Conservation (phyloP, 163 green algal species). For the Chlorella variabilis region DNA sequence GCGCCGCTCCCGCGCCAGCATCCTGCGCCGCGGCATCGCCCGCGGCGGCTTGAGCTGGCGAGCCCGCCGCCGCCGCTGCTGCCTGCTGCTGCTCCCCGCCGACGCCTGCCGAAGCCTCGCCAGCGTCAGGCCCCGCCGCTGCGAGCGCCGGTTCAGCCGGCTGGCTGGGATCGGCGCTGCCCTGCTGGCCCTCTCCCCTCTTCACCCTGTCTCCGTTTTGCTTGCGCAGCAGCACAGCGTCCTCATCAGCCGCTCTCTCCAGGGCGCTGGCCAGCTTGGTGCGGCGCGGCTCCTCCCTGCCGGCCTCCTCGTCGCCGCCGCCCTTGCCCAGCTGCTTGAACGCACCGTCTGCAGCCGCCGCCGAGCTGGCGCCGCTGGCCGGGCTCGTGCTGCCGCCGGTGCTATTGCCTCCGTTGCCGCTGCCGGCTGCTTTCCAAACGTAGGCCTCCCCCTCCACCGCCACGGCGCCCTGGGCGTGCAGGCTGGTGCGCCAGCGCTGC, state of each 20-base stretch:
- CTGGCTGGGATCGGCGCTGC: too few relatives aligned
- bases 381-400: not conserved
- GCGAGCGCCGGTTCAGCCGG: too few relatives aligned
- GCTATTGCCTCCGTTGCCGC: slow-evolving; percentile 6
- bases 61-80: not conserved
- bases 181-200: not conserved
- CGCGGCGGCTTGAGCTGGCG: not conserved
- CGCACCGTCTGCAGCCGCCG: not conserved
- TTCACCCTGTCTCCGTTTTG: not conserved
- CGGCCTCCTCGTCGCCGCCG: not conserved
- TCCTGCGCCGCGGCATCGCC: not conserved
- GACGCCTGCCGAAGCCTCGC: not conserved
- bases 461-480: slow-evolving; percentile 66
- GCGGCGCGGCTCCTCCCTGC: not conserved
- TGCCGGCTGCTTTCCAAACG: slow-evolving; percentile 51
- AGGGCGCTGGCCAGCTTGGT: slow-evolving; percentile 22
- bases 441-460: slow-evolving; percentile 67
- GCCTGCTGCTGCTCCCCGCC: not conserved
- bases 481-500: slow-evolving; percentile 38
- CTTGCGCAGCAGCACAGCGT: not conserved
- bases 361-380: not conserved
- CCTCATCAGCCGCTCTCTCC: slow-evolving; percentile 9
- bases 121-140: not conserved
- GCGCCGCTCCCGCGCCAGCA: not conserved
- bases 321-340: not conserved